Conservation (phyloP, 2,329 filamentous ascomycete species). For the Beauveria caledonica region DNA sequence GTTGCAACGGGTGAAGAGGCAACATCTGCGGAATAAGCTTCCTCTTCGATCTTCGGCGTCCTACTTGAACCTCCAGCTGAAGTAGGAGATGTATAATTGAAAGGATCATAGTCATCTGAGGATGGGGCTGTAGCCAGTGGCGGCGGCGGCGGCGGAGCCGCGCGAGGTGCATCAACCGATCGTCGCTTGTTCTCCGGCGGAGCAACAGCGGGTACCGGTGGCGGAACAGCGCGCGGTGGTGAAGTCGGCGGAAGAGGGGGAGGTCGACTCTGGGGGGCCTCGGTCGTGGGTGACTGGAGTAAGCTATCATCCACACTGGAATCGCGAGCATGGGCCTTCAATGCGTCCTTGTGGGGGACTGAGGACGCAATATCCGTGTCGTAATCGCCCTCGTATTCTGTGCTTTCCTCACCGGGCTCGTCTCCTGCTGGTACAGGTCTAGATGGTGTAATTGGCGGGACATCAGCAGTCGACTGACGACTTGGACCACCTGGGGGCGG, state of each 20-base stretch:
- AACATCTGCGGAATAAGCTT: slow-evolving; percentile 39
- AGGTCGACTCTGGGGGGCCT: slow-evolving; percentile 36
- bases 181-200: slow-evolving; percentile 45
- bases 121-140: slow-evolving; percentile 36
- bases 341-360: slow-evolving; percentile 84
- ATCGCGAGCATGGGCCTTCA: slow-evolving; percentile 73
- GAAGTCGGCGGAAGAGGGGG: slow-evolving; percentile 48
- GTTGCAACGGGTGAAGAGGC: slow-evolving; percentile 35
- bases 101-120: slow-evolving; percentile 66
- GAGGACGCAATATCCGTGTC: slow-evolving; percentile 96
- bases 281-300: slow-evolving; percentile 45
- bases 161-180: slow-evolving; percentile 64
- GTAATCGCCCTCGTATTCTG: slow-evolving; percentile 95
- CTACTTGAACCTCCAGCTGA: slow-evolving; percentile 25
- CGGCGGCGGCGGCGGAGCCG: slow-evolving; percentile 59
- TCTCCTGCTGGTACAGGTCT: slow-evolving; percentile 42
- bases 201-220: slow-evolving; percentile 56
- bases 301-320: slow-evolving; percentile 66
- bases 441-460: slow-evolving; percentile 33
- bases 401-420: slow-evolving; percentile 69
- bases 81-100: slow-evolving; percentile 39
- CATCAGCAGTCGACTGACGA: slow-evolving; percentile 52
- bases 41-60: slow-evolving; percentile 37
- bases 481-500: slow-evolving; percentile 51
- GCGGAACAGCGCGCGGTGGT: slow-evolving; percentile 53